Evolutionary conservation across 805 yeast genomes (phyloP).

Genomic region (Brettanomyces anomalus): DNA sequence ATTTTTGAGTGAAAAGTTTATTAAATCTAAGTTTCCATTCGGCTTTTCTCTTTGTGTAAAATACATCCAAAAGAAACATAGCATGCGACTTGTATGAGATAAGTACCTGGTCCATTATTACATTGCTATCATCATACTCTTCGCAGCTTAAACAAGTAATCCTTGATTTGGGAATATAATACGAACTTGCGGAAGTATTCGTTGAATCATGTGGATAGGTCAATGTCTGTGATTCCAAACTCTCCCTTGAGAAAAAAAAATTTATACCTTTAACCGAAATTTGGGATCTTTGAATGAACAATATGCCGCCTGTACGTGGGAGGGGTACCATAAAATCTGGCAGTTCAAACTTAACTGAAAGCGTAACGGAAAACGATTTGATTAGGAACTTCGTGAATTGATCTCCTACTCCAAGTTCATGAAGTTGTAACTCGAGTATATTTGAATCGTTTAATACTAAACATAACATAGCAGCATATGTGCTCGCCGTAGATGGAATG

Average conservation of each 20-base stretch:
- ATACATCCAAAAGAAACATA: conserved; percentile 21
- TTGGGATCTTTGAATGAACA: conserved; percentile 18
- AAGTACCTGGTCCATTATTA: conserved; percentile 21
- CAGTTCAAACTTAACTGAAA: conserved; percentile 15
- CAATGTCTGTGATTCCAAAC: conserved; percentile 14
- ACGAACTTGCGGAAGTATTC: conserved; percentile 11
- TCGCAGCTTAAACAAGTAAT: conserved; percentile 11
- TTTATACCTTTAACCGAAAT: conserved; percentile 17
- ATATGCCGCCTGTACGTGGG: conserved; percentile 14
- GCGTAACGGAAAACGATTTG: conserved; percentile 10
- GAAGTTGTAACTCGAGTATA: conserved; percentile 17
- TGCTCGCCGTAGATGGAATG: conserved; percentile 12
- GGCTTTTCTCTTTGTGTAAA: conserved; percentile 10
- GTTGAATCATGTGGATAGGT: conserved; percentile 6
- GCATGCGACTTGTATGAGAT: conserved; percentile 14
- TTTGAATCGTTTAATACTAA: conserved; percentile 14
- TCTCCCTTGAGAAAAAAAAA: conserved; percentile 20
- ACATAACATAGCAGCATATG: conserved; percentile 16
- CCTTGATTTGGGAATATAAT: conserved; percentile 16
- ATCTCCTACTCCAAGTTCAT: conserved; percentile 14
- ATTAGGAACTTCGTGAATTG: conserved; percentile 8
- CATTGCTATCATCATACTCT: conserved; percentile 11
- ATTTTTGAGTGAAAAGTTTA: conserved; percentile 16
- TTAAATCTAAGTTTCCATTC: conserved; percentile 11
- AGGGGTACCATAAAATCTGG: conserved; percentile 22